Base-by-base conservation (phyloP, 176 grass and related monocot genomes). In the Carex cristatella region DNA sequence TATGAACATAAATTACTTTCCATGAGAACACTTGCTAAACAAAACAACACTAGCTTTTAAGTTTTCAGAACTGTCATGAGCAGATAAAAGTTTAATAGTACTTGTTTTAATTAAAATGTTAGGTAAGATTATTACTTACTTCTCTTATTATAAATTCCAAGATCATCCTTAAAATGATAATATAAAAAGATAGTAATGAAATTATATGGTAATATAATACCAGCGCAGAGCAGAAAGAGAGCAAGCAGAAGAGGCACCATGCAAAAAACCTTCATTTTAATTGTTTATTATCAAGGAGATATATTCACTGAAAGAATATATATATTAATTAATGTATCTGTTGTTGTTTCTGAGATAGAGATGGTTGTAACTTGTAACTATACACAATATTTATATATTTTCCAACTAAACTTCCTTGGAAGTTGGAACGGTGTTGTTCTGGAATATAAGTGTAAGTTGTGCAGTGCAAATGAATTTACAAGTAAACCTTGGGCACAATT, bases 391-490 rank as follows among this genome's bases (percentile, higher is more conserved):
- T 71, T 71, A 19, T 71, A 70, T 33, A 7, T 19, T 19, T 42
- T n/a, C 38, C 19, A 11, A n/a, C n/a, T n/a, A 46, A 71, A 7
- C 38, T 42, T 42, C 35, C 35, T 19, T 71, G 68, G 5, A 33
- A 23, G 23, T 23, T 23, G 23, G 38, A 71, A 71, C 38, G 1
- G 68, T 71, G 8, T 19, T 40, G n/a, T 65, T 65, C 1, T 12
- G 61, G 30, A 0, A 68, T 32, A 15, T 38, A 35, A 3, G 94
- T 30, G 87, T 97, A 33, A 33, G 65, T 64, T 93, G 60, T 97
- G 95, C 81, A 62, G 92, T 61, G 95, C 94, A 11, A 72, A 51
- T n/a, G 40, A 72, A 72, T 0, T 46, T 44, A 46, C 6, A 71
- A 46, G 7, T 71, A 46, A 46, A 71, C 10, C 38, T 44, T 71